These are phyloP conservation scores for Nemania diffusa DNA, from an alignment of 2,329 filamentous ascomycete species.

Conservation along the genomic window DNA sequence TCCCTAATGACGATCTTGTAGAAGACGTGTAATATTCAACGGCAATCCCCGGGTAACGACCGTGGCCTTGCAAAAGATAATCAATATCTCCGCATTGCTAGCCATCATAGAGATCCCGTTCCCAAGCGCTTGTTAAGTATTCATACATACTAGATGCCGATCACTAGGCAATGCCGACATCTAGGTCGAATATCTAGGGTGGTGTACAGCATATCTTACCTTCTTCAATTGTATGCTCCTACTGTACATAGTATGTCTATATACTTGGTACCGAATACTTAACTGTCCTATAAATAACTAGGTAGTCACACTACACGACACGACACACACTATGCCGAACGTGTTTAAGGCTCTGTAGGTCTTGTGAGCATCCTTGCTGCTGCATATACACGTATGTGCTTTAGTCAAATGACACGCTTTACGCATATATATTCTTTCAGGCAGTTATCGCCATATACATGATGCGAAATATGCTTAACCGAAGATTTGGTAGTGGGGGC, in stretches of 20 bases:
- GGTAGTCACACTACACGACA: conserved; percentile 7
- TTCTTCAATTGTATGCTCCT: not conserved
- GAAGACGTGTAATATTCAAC: conserved; percentile 18
- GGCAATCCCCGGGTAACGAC: conserved; percentile 29
- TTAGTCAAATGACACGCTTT: conserved; percentile 16
- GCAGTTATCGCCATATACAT: not conserved
- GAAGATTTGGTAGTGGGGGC: not conserved
- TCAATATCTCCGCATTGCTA: not conserved
- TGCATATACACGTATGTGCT: not conserved
- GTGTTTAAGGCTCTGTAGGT: not conserved
- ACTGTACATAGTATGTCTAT: not conserved
- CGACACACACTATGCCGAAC: conserved; percentile 5
- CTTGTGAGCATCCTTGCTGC: conserved; percentile 11
- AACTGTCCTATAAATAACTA: conserved; percentile 30
- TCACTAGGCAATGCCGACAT: not conserved
- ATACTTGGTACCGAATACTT: not conserved
- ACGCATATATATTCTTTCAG: conserved; percentile 5
- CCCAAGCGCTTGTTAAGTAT: not conserved
- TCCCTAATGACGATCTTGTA: conserved; percentile 27
- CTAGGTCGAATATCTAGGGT: not conserved
- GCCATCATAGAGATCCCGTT: not conserved
- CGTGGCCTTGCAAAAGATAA: conserved; percentile 2
- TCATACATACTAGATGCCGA: not conserved
- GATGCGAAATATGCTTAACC: conserved; percentile 14
- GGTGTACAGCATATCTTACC: not conserved